Base-by-base conservation (phyloP, 1,284 basidiomycete genomes). In the Trametes pubescens region DNA sequence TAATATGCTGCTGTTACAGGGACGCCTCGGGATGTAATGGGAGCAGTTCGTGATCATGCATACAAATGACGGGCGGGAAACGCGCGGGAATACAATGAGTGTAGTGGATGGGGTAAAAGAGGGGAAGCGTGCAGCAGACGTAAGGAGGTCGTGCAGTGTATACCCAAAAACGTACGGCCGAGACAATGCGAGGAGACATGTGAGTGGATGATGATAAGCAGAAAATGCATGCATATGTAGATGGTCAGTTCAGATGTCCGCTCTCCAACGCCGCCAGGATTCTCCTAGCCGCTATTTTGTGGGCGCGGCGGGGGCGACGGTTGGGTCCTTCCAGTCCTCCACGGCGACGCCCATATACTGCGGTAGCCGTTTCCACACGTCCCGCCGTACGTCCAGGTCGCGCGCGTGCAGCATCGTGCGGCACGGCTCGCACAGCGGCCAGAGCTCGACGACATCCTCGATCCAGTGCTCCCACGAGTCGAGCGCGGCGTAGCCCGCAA, bases 391-490 rank as follows among this genome's bases (percentile, higher is more conserved):
- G 29, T 69, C 67, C 40, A 69, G 48, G 54, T 69, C 67, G 47
- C 67, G 65, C 60, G 65, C 58, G 40, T 66, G 67, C n/a, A 69
- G 62, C 67, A 69, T 69, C 43, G 53, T 47, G 51, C 65, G 62
- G 62, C 67, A 69, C 54, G 67, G 57, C 67, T 69, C 65, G 65
- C 67, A 69, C 47, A 69, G 60, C 58, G 64, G 64, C 67, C 67
- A 69, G 44, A 66, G 65, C 62, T 69, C 67, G 55, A 69, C 65
- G 59, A 69, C 67, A 58, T 69, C 67, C 58, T 65, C 67, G 62
- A 68, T 68, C 67, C 67, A 68, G 61, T 68, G 67, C 64, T 68
- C 67, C 67, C 67, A 68, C 61, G 67, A 65, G 62, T 68, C 65
- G 48, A 69, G 67, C 61, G 67, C 65, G 38, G 67, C 65, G 58